phyloP scores from a whole-genome alignment of 257 asterid species.

The Prunella vulgaris region DNA sequence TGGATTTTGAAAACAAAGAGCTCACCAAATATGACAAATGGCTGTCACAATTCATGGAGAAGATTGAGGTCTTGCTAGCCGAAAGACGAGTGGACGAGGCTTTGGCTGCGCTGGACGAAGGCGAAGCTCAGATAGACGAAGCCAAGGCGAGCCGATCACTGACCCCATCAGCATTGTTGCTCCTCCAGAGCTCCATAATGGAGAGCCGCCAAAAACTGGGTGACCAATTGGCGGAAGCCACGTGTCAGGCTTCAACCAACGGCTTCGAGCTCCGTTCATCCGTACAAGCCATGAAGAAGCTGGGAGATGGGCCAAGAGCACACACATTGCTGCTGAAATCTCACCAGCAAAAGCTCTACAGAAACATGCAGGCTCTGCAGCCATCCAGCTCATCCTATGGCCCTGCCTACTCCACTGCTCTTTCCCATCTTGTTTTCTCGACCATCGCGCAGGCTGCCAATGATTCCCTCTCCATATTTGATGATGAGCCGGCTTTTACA shows the following conservation, averaged over 20 bases:
- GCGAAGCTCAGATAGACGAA: constrained; percentile 46
- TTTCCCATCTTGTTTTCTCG: constrained; percentile 76
- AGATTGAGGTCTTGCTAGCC: constrained; percentile 67
- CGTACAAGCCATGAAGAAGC: constrained; percentile 66
- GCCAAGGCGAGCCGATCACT: constrained; percentile 26
- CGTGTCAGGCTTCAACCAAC: constrained; percentile 61
- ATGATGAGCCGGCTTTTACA: constrained; percentile 76
- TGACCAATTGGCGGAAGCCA: constrained; percentile 70
- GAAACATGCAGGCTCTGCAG: constrained; percentile 42
- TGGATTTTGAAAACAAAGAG: constrained; percentile 31
- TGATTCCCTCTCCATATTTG: constrained; percentile 68
- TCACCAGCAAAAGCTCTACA: constrained; percentile 60
- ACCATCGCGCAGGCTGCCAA: constrained; percentile 80
- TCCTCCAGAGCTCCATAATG: constrained; percentile 45
- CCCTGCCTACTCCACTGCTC: constrained; percentile 65
- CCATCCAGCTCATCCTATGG: constrained; percentile 61
- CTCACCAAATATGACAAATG: constrained; percentile 56
- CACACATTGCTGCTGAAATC: constrained; percentile 68
- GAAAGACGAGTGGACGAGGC: constrained; percentile 84
- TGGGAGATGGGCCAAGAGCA: constrained; percentile 88
- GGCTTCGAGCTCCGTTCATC: constrained; percentile 67
- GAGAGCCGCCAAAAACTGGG: constrained; percentile 65
- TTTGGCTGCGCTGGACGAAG: constrained; percentile 61
- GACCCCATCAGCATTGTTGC: constrained; percentile 34
- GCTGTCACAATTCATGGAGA: constrained; percentile 55